Conservation (phyloP, 2,329 filamentous ascomycete species). For the Pestalotiopsis sp. region DNA sequence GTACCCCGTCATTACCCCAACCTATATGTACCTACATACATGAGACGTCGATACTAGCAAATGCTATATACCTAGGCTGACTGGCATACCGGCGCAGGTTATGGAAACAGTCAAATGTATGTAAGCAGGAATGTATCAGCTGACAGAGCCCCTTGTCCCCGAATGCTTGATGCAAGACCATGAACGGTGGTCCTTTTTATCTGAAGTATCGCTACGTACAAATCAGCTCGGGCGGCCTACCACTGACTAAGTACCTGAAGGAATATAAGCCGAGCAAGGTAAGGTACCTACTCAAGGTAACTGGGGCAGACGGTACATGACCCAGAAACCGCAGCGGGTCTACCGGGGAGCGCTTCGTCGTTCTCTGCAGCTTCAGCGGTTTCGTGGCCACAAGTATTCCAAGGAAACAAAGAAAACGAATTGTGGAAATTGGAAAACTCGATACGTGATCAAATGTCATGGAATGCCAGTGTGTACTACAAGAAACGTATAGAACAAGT, state of each 20-base stretch:
- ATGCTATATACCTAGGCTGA: neutral
- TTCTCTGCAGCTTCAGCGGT: neutral
- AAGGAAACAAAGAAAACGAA: neutral
- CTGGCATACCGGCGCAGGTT: neutral
- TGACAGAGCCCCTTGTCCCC: neutral
- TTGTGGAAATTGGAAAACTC: neutral
- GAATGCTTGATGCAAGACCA: neutral
- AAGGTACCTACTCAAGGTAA: neutral
- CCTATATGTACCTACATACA: neutral
- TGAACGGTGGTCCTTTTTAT: neutral
- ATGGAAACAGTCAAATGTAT: neutral
- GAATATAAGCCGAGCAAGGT: neutral
- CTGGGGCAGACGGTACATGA: no score
- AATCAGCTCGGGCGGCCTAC: neutral
- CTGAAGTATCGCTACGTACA: neutral
- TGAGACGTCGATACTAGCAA: neutral
- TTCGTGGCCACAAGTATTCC: no score
- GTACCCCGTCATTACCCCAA: neutral
- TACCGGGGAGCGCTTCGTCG: neutral
- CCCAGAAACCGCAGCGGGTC: no score
- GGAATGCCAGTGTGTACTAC: neutral
- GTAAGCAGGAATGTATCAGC: neutral
- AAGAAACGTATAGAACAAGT: neutral
- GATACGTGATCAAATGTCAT: neutral
- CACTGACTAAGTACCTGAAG: neutral